Evolutionary conservation across 75 land plant genomes (phyloP), one percentile per base, ranked within the genome.

Genomic region (Azolla pinnata): DNA sequence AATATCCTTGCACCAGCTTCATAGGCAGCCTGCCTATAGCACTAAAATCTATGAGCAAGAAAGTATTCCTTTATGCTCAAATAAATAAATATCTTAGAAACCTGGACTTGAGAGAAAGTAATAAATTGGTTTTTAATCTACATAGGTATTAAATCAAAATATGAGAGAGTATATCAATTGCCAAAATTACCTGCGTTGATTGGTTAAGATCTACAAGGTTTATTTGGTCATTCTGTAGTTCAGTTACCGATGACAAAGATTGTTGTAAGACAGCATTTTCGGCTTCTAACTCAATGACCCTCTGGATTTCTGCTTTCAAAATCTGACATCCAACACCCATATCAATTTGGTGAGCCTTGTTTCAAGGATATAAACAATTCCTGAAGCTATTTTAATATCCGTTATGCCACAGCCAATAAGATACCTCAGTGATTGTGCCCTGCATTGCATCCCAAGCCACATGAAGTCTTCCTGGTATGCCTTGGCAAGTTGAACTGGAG

Each of bases 191-290:
- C 71, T 61, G 26, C 12, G 34, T 50, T 27, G 59, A 51, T 56
- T 67, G 72, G 44, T 44, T 30, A 30, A 62, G 47, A 29, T 52
- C 70, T 40, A 61, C 32, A 2, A 68, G 58, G 30, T 61, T 65
- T 26, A 29, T 55, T 21, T 67, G 75, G 44, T 73, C 71, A n/a
- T 67, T 29, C 31, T 61, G 75, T 31, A 68, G 34, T 52, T 73
- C 72, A 19, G 75, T 65, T 59, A 73, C 26, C 44, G 32, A 52
- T 44, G 71, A 35, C 26, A 61, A 57, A 17, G 71, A 68, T 55
- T 73, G 65, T 44, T 73, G 71, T 2, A 73, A 57, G 0, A 54
- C 75, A 4, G 75, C 75, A 61, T 73, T 73, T 31, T 73, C 75
- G n/a, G 75, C 75, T 42, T 73, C 75, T 44, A 73, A 53, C 29